Conservation (phyloP, 192 early-diverging fungal genomes). For the Spinellus fusiger region DNA sequence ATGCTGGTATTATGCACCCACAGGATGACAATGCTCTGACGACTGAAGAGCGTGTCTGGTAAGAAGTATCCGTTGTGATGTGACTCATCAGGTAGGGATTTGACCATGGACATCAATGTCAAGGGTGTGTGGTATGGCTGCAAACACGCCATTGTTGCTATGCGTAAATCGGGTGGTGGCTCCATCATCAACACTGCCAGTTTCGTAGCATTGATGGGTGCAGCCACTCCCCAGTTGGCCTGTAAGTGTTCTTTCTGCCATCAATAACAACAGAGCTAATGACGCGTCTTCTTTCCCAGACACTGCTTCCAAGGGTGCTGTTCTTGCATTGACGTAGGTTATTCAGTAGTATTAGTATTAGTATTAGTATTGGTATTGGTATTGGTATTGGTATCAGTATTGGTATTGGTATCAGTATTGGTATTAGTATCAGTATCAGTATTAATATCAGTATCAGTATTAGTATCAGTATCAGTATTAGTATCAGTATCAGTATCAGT, state of each 20-base stretch:
- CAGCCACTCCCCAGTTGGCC: constrained; percentile 79
- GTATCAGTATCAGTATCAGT: too few species aligned
- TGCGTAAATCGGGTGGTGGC: constrained; percentile 67
- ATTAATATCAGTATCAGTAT: too few species aligned
- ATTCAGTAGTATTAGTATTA: not conserved
- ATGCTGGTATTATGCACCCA: constrained; percentile 83
- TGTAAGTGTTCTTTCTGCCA: constrained; percentile 43
- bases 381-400: too few species aligned
- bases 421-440: too few species aligned
- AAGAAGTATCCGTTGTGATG: constrained; percentile 23
- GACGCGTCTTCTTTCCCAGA: constrained; percentile 32
- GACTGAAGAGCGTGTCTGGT: constrained; percentile 76
- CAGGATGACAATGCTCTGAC: constrained; percentile 71
- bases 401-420: too few species aligned
- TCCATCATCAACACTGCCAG: constrained; percentile 83
- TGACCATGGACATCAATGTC: constrained; percentile 77
- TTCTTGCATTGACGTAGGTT: constrained; percentile 73
- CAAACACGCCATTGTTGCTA: constrained; percentile 72
- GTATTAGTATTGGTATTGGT: not conserved
- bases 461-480: too few species aligned
- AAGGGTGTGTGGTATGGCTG: constrained; percentile 89
- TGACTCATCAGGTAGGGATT: constrained; percentile 35
- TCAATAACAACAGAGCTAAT: not conserved
- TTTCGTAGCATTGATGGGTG: constrained; percentile 71
- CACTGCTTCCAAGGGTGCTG: constrained; percentile 84